A percentile compares a stretch with the other conserved stretches of the same genome.
Conservation (phyloP, 2,329 filamentous ascomycete species). For the Trichoderma sp. region DNA sequence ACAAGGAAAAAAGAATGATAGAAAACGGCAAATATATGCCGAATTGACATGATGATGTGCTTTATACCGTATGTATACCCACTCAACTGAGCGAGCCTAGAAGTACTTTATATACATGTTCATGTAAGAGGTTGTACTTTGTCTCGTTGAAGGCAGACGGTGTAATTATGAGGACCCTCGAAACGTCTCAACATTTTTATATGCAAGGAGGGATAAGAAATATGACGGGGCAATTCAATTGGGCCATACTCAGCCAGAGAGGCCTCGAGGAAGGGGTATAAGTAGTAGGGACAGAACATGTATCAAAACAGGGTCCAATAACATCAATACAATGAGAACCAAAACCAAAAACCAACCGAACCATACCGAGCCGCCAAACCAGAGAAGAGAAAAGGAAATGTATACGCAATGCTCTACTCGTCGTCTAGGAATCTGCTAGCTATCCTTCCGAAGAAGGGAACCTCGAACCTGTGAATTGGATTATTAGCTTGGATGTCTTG, state of each 20-base stretch:
- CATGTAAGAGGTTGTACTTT: background rate
- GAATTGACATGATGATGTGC: background rate
- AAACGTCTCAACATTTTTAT: background rate
- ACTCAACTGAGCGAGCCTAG: background rate
- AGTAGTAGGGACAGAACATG: slow-evolving; percentile 8
- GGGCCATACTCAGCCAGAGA: background rate
- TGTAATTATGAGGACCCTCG: background rate
- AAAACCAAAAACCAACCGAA: background rate
- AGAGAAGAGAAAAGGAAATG: background rate
- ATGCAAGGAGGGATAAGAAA: background rate
- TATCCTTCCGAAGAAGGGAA: slow-evolving; percentile 80
- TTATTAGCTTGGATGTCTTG: background rate
- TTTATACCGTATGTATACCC: background rate
- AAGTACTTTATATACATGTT: background rate
- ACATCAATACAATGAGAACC: background rate
- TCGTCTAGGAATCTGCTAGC: slow-evolving; percentile 90
- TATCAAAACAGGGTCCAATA: background rate
- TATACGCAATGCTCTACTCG: slow-evolving; percentile 45
- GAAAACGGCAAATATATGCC: background rate
- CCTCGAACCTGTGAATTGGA: slow-evolving; percentile 61
- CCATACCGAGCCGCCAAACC: background rate
- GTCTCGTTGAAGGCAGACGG: background rate
- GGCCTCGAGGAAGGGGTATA: slow-evolving; percentile 9
- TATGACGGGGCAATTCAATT: background rate
- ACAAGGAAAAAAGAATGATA: background rate